Evolutionary conservation across 495 filamentous ascomycete species (phyloP).

Genomic region (Aspergillus panamensis): DNA sequence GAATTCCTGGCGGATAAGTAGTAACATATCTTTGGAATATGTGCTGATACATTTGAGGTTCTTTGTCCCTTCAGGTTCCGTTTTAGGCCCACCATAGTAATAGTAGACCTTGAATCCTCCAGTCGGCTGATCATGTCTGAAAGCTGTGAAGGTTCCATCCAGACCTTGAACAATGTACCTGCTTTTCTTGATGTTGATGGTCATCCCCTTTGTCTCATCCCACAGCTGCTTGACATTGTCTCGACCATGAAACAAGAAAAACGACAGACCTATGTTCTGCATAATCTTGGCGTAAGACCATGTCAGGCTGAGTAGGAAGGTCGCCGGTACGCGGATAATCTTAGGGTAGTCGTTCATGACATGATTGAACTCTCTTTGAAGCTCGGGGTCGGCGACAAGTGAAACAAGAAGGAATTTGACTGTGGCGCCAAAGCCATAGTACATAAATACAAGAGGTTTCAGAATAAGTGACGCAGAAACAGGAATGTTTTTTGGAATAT

Average conservation of each 20-base stretch:
- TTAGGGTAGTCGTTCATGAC: conserved; percentile 34
- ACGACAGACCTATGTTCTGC: conserved; percentile 40
- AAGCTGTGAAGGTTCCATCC: conserved; percentile 47
- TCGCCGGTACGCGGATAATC: conserved; percentile 37
- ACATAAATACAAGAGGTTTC: conserved; percentile 30
- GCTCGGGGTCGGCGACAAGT: conserved; percentile 55
- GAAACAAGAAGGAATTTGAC: conserved; percentile 55
- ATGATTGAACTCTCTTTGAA: conserved; percentile 55
- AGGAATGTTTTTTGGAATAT: conserved; percentile 30
- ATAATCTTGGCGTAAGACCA: conserved; percentile 48
- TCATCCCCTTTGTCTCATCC: conserved; percentile 48
- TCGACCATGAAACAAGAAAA: conserved; percentile 50
- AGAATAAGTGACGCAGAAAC: conserved; percentile 26
- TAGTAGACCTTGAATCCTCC: conserved; percentile 47
- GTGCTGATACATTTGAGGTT: conserved; percentile 44
- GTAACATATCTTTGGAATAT: conserved; percentile 47
- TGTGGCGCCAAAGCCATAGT: conserved; percentile 38
- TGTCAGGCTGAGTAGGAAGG: conserved; percentile 41
- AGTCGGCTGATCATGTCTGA: conserved; percentile 38
- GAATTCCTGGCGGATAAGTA: conserved; percentile 48
- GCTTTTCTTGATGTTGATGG: conserved; percentile 44
- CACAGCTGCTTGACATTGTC: conserved; percentile 42
- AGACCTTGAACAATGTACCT: conserved; percentile 43
- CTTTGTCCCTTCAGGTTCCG: conserved; percentile 40
- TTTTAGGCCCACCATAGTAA: conserved; percentile 44